Conservation (phyloP, 345 rosid genomes). For the Aquilaria malaccensis region DNA sequence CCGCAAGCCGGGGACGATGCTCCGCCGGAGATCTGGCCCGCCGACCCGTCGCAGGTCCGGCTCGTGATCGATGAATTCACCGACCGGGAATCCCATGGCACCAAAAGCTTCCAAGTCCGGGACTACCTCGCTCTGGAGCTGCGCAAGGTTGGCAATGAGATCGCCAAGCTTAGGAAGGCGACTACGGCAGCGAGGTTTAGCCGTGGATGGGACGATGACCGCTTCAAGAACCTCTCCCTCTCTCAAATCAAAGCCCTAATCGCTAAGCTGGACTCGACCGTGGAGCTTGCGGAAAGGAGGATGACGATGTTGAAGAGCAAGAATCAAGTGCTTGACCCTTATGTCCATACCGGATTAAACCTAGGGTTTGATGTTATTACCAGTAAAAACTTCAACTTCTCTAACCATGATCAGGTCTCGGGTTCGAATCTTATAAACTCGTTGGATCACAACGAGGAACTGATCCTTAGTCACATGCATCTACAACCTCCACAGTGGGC, state of each 20-base stretch:
- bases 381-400: not conserved
- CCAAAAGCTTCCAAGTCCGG: conserved; percentile 13
- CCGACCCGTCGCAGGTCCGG: conserved; percentile 4
- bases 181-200: conserved; percentile 19
- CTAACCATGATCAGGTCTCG: not conserved
- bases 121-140: conserved; percentile 14
- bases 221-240: conserved; percentile 3
- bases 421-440: not conserved
- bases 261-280: conserved; percentile 4
- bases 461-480: not conserved
- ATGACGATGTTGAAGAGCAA: conserved; percentile 4
- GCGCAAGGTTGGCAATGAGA: conserved; percentile 16
- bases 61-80: conserved; percentile 16
- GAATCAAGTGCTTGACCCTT: not conserved
- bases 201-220: conserved; percentile 2
- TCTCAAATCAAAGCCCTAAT: conserved; percentile 10
- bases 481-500: not conserved
- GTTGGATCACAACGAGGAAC: no score
- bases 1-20: not conserved
- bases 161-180: conserved; percentile 13
- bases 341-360: not conserved
- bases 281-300: conserved; percentile 13
- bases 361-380: not conserved
- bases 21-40: conserved; percentile 21
- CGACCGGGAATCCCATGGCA: not conserved